phyloP scores from a whole-genome alignment of 257 asterid species.

The Capsicum pubescens region DNA sequence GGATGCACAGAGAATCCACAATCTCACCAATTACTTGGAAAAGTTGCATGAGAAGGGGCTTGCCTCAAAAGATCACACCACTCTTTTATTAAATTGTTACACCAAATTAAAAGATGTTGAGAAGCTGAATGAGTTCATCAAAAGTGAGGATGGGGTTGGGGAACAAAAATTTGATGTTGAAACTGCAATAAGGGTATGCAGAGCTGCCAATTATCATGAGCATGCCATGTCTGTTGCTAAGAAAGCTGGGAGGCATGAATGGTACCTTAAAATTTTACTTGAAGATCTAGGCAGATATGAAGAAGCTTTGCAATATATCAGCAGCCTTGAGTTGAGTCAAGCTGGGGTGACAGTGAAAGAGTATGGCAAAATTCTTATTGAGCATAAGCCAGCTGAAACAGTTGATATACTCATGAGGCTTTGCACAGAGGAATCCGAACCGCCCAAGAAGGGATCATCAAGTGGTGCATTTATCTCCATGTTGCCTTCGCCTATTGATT shows the following conservation, averaged over 20 bases:
- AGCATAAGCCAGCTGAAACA: slow-evolving; percentile 90
- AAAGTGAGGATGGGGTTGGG: slow-evolving; percentile 79
- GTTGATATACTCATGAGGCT: slow-evolving; percentile 85
- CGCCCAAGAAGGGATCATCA: slow-evolving; percentile 53
- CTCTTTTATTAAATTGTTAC: slow-evolving; percentile 91
- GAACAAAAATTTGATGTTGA: slow-evolving; percentile 92
- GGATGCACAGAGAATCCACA: slow-evolving; percentile 96
- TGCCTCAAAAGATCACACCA: slow-evolving; percentile 95
- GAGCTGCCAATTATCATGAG: slow-evolving; percentile 97
- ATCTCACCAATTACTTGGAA: slow-evolving; percentile 91
- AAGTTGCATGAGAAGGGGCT: slow-evolving; percentile 93
- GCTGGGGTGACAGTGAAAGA: slow-evolving; percentile 94
- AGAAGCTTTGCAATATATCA: slow-evolving; percentile 87
- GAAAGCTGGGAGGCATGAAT: slow-evolving; percentile 93
- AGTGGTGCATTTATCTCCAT: slow-evolving; percentile 67
- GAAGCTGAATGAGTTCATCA: slow-evolving; percentile 81
- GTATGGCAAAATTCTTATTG: slow-evolving; percentile 88
- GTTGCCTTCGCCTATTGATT: slow-evolving; percentile 99
- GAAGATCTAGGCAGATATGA: slow-evolving; percentile 93
- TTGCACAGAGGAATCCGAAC: slow-evolving; percentile 89
- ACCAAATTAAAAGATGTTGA: slow-evolving; percentile 96
- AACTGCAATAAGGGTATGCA: slow-evolving; percentile 94
- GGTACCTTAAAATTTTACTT: slow-evolving; percentile 91
- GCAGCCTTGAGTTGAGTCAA: slow-evolving; percentile 92
- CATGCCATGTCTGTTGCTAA: slow-evolving; percentile 99